Percentiles rank a stretch among this genome's conserved stretches.
These are phyloP conservation scores for Penicillium cataractarum DNA, from an alignment of 495 filamentous ascomycete genomes.

Conservation along the genomic window DNA sequence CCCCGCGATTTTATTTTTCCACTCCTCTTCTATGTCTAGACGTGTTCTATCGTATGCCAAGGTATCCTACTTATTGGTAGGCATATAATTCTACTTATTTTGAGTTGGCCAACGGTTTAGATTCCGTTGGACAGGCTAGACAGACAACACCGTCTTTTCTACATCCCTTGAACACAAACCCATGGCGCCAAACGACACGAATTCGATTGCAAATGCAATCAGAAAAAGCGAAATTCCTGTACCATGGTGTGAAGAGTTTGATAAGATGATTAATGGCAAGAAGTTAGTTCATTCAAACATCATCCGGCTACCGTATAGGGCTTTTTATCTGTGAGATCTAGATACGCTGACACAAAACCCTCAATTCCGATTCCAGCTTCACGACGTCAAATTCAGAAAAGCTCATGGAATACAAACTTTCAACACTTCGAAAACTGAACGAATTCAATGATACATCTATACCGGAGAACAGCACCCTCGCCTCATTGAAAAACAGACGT, in stretches of 20 bases:
- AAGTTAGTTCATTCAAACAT: neutral
- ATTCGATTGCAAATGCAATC: neutral
- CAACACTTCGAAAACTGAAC: neutral
- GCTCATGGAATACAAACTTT: constrained; percentile 8
- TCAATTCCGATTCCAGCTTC: constrained; percentile 1
- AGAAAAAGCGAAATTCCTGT: neutral
- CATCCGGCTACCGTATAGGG: neutral
- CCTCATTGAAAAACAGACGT: constrained; percentile 1
- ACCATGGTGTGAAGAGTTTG: constrained; percentile 3
- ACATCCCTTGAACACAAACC: neutral
- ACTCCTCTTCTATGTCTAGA: neutral
- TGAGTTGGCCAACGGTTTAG: neutral
- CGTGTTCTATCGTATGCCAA: neutral
- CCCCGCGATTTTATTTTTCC: neutral
- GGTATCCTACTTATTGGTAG: neutral
- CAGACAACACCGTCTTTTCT: neutral
- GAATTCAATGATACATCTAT: constrained; percentile 5
- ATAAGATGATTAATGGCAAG: constrained; percentile 7
- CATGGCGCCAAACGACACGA: neutral
- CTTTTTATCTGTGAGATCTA: no score
- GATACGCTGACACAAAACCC: neutral
- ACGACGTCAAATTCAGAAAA: constrained; percentile 13
- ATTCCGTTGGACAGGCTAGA: neutral
- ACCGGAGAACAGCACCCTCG: constrained; percentile 6
- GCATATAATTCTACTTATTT: neutral